Percentiles rank a stretch among this genome's conserved stretches.
phyloP scores from a whole-genome alignment of 768 basidiomycete species.

The Floccularia luteovirens region DNA sequence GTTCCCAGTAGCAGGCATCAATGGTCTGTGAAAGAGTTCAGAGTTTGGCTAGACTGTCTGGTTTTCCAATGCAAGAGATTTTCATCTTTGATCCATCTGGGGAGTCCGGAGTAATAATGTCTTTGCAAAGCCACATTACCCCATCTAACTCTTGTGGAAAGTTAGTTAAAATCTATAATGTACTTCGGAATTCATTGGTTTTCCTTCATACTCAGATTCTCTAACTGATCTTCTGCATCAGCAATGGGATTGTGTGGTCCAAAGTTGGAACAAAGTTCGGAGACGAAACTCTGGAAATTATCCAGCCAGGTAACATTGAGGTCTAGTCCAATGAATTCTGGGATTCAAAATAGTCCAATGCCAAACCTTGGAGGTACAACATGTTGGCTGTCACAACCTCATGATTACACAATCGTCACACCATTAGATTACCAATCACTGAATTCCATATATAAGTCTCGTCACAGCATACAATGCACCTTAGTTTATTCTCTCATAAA shows the following conservation, averaged over 20 bases:
- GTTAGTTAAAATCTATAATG: not conserved
- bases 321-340: not conserved
- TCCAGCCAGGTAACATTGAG: not conserved
- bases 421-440: too few species aligned
- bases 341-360: not conserved
- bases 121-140: not conserved
- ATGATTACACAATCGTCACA: too few species aligned
- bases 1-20: not conserved
- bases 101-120: not conserved
- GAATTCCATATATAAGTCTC: too few species aligned
- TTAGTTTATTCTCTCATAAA: too few species aligned
- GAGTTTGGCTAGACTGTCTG: not conserved
- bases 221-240: not conserved
- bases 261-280: not conserved
- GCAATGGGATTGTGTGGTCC: not conserved
- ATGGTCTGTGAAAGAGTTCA: not conserved
- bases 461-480: too few species aligned
- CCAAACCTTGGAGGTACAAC: not conserved
- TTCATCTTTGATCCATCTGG: not conserved
- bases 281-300: not conserved
- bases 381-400: too few species aligned
- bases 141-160: not conserved
- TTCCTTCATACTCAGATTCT: not conserved
- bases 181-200: not conserved
- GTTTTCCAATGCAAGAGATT: not conserved